These are phyloP conservation scores for Coemansia sp. DNA, from an alignment of 192 early-diverging fungal genomes.

Conservation along the genomic window DNA sequence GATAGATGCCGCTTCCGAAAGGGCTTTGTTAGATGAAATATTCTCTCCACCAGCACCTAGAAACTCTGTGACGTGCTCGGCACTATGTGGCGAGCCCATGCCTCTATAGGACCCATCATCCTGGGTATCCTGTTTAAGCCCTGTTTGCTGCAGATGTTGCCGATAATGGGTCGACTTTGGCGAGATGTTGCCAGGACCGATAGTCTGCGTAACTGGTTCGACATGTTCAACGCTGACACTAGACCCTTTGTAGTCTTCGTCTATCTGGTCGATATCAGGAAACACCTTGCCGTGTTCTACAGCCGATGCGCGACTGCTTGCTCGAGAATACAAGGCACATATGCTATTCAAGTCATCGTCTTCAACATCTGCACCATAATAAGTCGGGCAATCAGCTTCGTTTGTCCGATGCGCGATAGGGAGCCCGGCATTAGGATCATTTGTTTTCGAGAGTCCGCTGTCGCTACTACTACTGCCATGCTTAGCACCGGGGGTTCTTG, in stretches of 20 bases:
- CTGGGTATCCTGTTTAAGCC: background rate
- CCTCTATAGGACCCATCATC: background rate
- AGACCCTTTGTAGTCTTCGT: background rate
- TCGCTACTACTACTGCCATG: background rate
- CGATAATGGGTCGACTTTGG: background rate
- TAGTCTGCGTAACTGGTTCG: background rate
- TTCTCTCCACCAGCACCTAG: background rate
- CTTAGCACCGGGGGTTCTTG: background rate
- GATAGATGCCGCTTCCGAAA: background rate
- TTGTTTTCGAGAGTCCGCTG: background rate
- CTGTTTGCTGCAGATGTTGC: background rate
- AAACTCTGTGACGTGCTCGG: background rate
- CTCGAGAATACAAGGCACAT: background rate
- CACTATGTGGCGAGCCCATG: background rate
- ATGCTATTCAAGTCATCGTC: background rate
- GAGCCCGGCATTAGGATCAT: background rate
- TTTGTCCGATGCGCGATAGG: background rate
- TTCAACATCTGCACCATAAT: background rate
- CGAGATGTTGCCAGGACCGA: background rate
- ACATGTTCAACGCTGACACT: background rate
- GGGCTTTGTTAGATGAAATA: background rate
- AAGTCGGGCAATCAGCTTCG: background rate
- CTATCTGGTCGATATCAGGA: background rate
- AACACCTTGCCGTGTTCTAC: background rate
- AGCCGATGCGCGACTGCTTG: background rate